A percentile compares a stretch with the other conserved stretches of the same genome.
These are phyloP conservation scores for Xanthoconium stramineum DNA, from an alignment of 768 basidiomycete species.

Conservation along the genomic window DNA sequence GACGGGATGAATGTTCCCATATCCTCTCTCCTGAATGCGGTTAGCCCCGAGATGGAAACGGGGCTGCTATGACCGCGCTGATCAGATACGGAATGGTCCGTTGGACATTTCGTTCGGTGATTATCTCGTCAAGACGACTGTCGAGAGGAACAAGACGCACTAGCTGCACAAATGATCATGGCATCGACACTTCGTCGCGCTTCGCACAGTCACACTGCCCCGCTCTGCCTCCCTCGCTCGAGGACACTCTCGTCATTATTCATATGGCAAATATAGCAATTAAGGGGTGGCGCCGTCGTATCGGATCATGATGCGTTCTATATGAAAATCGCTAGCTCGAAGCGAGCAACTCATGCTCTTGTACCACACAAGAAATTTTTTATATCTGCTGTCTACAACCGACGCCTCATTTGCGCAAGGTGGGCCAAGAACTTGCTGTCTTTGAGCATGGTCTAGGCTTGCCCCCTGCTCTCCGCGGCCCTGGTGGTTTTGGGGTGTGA, in stretches of 20 bases:
- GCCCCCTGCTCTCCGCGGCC: slow-evolving; percentile 14
- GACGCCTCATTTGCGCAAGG: slow-evolving; percentile 14
- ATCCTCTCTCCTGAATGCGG: background rate
- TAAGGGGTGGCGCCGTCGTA: slow-evolving; percentile 1
- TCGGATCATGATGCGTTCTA: slow-evolving; percentile 4
- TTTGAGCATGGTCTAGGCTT: slow-evolving; percentile 2
- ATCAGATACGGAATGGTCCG: slow-evolving; percentile 16
- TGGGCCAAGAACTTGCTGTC: slow-evolving; percentile 8
- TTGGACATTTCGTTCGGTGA: slow-evolving; percentile 27
- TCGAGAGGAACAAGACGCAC: background rate
- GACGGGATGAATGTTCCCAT: background rate
- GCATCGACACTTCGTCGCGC: slow-evolving; percentile 5
- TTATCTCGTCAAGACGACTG: slow-evolving; percentile 13
- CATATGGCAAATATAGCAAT: background rate
- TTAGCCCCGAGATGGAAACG: slow-evolving; percentile 12
- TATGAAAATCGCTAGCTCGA: slow-evolving; percentile 4
- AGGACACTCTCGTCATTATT: slow-evolving; percentile 7
- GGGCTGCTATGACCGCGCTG: slow-evolving; percentile 2
- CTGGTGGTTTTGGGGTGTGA: background rate
- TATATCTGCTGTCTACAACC: slow-evolving; percentile 7
- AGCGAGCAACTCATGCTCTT: slow-evolving; percentile 4
- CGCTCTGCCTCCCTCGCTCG: slow-evolving; percentile 11
- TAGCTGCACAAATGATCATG: background rate
- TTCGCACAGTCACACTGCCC: slow-evolving; percentile 1
- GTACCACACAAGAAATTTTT: slow-evolving; percentile 7